phyloP scores from a whole-genome alignment of 1,284 basidiomycete species.

The Meripilus lineatus region DNA sequence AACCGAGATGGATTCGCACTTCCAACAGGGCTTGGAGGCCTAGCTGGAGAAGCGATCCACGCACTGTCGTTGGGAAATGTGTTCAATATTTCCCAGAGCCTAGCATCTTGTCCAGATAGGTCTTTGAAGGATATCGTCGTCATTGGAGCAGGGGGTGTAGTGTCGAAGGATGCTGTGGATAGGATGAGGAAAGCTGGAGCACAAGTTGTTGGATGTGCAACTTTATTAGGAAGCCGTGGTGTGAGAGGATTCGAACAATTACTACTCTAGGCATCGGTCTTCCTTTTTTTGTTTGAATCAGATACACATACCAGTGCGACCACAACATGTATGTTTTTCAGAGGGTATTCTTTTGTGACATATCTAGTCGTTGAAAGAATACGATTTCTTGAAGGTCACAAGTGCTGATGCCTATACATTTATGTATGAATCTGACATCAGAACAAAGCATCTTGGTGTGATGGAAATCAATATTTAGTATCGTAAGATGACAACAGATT shows the following conservation, averaged over 20 bases:
- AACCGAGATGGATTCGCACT: constrained; percentile 40
- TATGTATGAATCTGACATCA: too few species aligned
- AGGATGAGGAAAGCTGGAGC: constrained; percentile 74
- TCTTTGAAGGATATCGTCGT: constrained; percentile 48
- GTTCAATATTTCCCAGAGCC: constrained; percentile 48
- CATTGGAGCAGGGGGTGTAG: constrained; percentile 79
- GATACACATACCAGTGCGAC: too few species aligned
- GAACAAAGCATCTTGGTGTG: too few species aligned
- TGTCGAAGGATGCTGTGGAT: constrained; percentile 44
- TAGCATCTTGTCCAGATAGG: constrained; percentile 36
- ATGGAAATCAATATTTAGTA: too few species aligned
- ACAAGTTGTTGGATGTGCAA: constrained; percentile 67
- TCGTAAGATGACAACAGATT: too few species aligned
- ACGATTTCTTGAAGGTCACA: too few species aligned
- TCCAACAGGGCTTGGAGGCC: constrained; percentile 59
- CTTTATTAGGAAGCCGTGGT: constrained; percentile 63
- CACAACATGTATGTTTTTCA: too few species aligned
- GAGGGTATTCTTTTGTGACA: too few species aligned
- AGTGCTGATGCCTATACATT: too few species aligned
- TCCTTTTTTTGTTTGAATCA: too few species aligned
- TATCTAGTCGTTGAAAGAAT: too few species aligned
- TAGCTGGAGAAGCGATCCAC: constrained; percentile 75
- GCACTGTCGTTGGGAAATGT: constrained; percentile 72
- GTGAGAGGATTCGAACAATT: constrained; percentile 53
- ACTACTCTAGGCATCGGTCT: too few species aligned